Conservation (phyloP, 805 yeast genomes). For the Vanderwaltozyma yarrowii region DNA sequence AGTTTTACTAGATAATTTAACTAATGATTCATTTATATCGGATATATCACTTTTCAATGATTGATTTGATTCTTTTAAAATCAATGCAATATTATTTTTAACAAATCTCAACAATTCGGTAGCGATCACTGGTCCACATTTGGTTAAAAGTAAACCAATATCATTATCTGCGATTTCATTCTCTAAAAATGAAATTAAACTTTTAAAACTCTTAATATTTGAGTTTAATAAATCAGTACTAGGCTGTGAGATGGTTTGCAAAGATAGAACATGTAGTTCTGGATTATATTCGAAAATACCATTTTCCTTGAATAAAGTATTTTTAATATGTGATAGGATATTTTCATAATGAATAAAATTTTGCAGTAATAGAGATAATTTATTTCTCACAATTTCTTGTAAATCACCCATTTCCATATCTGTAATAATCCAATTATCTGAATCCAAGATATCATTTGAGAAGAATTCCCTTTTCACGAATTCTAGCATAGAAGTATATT, state of each 20-base stretch:
- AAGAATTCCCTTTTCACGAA: constrained; percentile 12
- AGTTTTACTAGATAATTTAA: constrained; percentile 5
- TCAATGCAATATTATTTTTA: constrained; percentile 13
- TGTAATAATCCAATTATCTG: constrained; percentile 19
- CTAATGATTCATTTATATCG: constrained; percentile 7
- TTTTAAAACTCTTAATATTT: constrained; percentile 6
- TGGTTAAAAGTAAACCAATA: background rate
- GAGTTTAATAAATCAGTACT: background rate
- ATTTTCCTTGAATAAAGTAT: constrained; percentile 10
- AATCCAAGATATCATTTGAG: constrained; percentile 11
- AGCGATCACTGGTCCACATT: constrained; percentile 13
- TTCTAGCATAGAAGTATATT: constrained; percentile 12
- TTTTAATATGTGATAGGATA: constrained; percentile 10
- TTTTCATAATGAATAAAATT: constrained; percentile 10
- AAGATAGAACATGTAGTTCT: background rate
- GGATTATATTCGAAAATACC: constrained; percentile 4
- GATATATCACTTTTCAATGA: constrained; percentile 5
- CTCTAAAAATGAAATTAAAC: constrained; percentile 5
- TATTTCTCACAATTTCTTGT: constrained; percentile 14
- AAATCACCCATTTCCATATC: constrained; percentile 15
- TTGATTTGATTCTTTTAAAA: constrained; percentile 8
- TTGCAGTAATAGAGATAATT: constrained; percentile 8
- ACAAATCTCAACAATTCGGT: constrained; percentile 19
- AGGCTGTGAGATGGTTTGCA: background rate
- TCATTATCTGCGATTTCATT: background rate